Conservation (phyloP, 768 basidiomycete species). For the button mushroom (Agaricus bisporus) region DNA sequence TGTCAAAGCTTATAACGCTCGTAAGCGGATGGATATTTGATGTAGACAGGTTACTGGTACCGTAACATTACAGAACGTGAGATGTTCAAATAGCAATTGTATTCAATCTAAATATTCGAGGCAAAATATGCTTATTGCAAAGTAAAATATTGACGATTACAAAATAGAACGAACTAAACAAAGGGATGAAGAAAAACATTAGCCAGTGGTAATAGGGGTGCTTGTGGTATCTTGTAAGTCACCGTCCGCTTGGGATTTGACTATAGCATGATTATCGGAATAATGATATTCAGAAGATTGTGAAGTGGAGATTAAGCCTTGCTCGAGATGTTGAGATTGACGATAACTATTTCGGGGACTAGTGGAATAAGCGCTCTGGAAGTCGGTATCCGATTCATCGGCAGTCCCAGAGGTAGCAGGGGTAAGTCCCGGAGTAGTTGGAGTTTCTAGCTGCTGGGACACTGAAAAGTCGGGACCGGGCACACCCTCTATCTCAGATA, state of each 20-base stretch:
- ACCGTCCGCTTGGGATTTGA: neutral
- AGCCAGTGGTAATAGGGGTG: neutral
- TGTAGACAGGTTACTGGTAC: conserved; percentile 1
- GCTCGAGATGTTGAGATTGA: conserved; percentile 30
- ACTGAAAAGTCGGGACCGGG: conserved; percentile 27
- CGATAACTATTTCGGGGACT: conserved; percentile 67
- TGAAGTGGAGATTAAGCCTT: neutral
- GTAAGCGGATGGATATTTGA: conserved; percentile 60
- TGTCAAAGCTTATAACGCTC: conserved; percentile 71
- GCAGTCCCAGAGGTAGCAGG: conserved; percentile 30
- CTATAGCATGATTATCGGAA: neutral
- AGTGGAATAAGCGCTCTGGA: conserved; percentile 79
- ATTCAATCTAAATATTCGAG: conserved; percentile 3
- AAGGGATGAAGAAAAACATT: conserved; percentile 2
- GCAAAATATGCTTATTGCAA: too few species aligned
- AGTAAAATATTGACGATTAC: neutral
- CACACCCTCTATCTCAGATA: conserved; percentile 12
- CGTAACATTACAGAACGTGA: conserved; percentile 4
- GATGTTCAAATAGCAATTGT: conserved; percentile 11
- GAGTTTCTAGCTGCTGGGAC: conserved; percentile 6
- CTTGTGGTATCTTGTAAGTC: conserved; percentile 1
- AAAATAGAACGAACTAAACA: conserved; percentile 8
- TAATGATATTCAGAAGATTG: conserved; percentile 1
- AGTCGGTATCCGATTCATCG: conserved; percentile 80
- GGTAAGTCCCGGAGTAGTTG: conserved; percentile 16